These are phyloP conservation scores for Mortierella sp. DNA, from an alignment of 371 early-diverging fungal genomes.

Conservation along the genomic window DNA sequence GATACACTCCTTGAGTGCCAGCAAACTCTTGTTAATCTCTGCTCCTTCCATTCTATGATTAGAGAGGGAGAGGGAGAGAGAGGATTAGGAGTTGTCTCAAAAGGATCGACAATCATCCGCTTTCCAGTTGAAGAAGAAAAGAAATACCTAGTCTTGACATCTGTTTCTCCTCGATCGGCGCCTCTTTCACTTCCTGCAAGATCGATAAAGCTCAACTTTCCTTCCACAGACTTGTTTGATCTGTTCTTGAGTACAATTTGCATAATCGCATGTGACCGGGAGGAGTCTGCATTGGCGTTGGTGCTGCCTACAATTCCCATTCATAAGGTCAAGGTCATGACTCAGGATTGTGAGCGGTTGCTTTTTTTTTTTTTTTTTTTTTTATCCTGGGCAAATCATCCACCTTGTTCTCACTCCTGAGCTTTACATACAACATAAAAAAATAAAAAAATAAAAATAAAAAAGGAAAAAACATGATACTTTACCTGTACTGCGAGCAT, in stretches of 20 bases:
- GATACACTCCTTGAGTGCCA: conserved; percentile 97
- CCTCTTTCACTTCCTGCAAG: conserved; percentile 98
- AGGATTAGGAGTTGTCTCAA: no score
- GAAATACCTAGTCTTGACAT: conserved; percentile 74
- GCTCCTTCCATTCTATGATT: conserved; percentile 86
- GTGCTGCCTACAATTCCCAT: conserved; percentile 60
- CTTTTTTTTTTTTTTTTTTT: neutral
- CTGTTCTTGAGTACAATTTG: conserved; percentile 83
- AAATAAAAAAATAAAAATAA: conserved; percentile 12
- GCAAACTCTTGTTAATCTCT: conserved; percentile 96
- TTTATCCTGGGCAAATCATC: neutral
- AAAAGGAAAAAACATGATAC: no score
- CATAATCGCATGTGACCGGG: conserved; percentile 96
- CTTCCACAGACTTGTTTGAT: conserved; percentile 56
- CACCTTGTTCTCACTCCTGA: neutral
- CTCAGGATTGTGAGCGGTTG: neutral
- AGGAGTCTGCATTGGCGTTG: conserved; percentile 95
- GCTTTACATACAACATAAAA: no score
- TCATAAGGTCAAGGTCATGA: neutral
- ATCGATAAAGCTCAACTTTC: conserved; percentile 96
- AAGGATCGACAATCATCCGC: no score
- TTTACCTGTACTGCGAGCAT: conserved; percentile 81
- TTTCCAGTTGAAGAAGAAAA: no score
- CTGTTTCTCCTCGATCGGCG: conserved; percentile 91
- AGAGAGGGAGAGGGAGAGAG: neutral